Evolutionary conservation across 1,139 yeast species (phyloP), one percentile per base, ranked within the genome.

Genomic region (Yamadazyma pseudoaaseri): DNA sequence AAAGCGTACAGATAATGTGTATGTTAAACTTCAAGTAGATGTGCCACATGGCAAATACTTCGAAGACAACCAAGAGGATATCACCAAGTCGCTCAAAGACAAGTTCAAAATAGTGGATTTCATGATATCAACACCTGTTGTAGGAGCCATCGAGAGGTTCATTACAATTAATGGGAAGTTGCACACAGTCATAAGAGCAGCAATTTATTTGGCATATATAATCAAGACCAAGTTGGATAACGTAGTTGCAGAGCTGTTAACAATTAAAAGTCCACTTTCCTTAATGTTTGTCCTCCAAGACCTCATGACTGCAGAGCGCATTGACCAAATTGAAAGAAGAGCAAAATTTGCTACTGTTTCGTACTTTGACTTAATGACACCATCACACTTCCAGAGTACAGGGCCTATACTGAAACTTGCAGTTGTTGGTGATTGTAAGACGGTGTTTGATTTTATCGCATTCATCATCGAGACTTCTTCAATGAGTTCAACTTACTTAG

Each of bases 211-310:
- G 16, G 41, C 58, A 3, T 63, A 47, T 39, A 21, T 51, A 1
- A 33, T 57, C 15, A 45, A 43, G 28, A 57, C 56, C 2, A 48
- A 48, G 22, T 32, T 62, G 20, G 62, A 64, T 42, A 56, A 57
- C 31, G 32, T 56, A 18, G 32, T 45, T 16, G 36, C 36, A 13
- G 56, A 52, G 26, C 25, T 37, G 8, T 51, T 48, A 34, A 62
- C 66, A 0, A 52, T 68, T 27, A 65, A 65, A 34, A 62, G 71
- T 1, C 55, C 52, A 36, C 65, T 59, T 37, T 41, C 42, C 12
- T 24, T 53, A 6, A 41, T 33, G n/a, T 22, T 43, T 12, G 26
- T 45, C 14, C 15, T 44, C 4, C 35, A 26, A 22, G 48, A 46
- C 25, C 27, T 27, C 2, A 30, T 44, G 16, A 39, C 36, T 12